A percentile compares a stretch with the other conserved stretches of the same genome.
Conservation (phyloP, 768 basidiomycete genomes). For the Boletus subcaerulescens region DNA sequence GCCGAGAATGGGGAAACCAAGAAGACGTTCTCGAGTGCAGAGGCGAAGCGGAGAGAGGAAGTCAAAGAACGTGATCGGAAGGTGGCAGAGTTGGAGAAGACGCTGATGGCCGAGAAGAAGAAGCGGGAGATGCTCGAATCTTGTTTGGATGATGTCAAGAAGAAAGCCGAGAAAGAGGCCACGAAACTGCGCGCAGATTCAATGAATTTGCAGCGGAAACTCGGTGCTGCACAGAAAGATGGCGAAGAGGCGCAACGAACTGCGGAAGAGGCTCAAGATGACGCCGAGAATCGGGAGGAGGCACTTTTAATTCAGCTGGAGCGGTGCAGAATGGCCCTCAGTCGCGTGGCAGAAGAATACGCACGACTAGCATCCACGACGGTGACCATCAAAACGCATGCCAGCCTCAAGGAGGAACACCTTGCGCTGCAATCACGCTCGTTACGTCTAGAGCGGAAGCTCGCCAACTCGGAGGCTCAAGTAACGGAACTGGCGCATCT, state of each 20-base stretch:
- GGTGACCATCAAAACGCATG: conserved; percentile 36
- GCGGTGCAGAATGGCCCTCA: conserved; percentile 44
- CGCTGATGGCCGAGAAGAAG: conserved; percentile 47
- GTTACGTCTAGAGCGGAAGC: conserved; percentile 61
- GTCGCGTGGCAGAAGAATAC: conserved; percentile 52
- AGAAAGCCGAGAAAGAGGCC: conserved; percentile 41
- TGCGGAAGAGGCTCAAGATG: conserved; percentile 31
- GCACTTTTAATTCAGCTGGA: conserved; percentile 50
- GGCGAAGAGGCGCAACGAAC: conserved; percentile 33
- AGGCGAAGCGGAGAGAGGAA: conserved; percentile 55
- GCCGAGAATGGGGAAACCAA: conserved; percentile 50
- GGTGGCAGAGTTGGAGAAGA: conserved; percentile 56
- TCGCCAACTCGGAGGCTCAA: conserved; percentile 66
- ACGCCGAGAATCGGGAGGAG: conserved; percentile 40
- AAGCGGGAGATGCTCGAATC: conserved; percentile 47
- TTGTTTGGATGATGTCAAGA: conserved; percentile 41
- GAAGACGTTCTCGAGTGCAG: conserved; percentile 46
- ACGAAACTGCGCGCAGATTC: conserved; percentile 33
- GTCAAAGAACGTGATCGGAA: conserved; percentile 49
- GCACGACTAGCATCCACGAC: conserved; percentile 46
- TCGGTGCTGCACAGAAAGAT: conserved; percentile 38
- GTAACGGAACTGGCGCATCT: conserved; percentile 62
- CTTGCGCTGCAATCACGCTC: conserved; percentile 39
- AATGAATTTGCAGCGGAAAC: conserved; percentile 34
- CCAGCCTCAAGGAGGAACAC: conserved; percentile 40